Percentiles rank a stretch among this genome's conserved stretches.
phyloP scores from a whole-genome alignment of 208 protist genomes.

The Entamoeba invadens region DNA sequence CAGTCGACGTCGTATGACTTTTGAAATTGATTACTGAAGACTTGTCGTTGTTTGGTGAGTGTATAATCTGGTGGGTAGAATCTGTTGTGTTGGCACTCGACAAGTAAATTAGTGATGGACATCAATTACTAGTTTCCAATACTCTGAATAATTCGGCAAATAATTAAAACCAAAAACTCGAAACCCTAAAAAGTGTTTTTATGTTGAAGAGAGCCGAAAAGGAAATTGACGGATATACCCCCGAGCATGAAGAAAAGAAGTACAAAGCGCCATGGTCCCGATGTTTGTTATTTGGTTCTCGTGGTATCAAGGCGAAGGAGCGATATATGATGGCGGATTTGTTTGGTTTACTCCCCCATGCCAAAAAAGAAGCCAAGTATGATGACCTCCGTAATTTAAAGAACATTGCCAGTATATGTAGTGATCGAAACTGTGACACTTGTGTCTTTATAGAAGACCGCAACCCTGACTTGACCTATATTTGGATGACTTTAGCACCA shows the following conservation, averaged over 20 bases:
- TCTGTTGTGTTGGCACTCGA: background rate
- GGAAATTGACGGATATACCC: background rate
- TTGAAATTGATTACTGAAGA: background rate
- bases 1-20: background rate
- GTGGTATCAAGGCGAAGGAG: constrained; percentile 12
- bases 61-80: background rate
- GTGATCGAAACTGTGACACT: constrained; percentile 11
- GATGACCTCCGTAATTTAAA: constrained; percentile 16
- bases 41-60: background rate
- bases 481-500: constrained; percentile 8
- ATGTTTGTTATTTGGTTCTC: constrained; percentile 19
- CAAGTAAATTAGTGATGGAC: too few relatives aligned
- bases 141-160: too few relatives aligned
- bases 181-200: too few relatives aligned
- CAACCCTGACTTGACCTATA: constrained; percentile 20
- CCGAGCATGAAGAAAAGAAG: background rate
- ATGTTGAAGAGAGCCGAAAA: background rate
- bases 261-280: constrained; percentile 11
- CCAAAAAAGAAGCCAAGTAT: constrained; percentile 22
- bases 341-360: constrained; percentile 8
- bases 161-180: too few relatives aligned
- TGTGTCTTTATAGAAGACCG: constrained; percentile 22
- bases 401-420: constrained; percentile 11
- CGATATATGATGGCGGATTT: constrained; percentile 25
- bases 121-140: too few relatives aligned